phyloP scores from a whole-genome alignment of 2,329 filamentous ascomycete species.

The Pseudogymnoascus sp. region DNA sequence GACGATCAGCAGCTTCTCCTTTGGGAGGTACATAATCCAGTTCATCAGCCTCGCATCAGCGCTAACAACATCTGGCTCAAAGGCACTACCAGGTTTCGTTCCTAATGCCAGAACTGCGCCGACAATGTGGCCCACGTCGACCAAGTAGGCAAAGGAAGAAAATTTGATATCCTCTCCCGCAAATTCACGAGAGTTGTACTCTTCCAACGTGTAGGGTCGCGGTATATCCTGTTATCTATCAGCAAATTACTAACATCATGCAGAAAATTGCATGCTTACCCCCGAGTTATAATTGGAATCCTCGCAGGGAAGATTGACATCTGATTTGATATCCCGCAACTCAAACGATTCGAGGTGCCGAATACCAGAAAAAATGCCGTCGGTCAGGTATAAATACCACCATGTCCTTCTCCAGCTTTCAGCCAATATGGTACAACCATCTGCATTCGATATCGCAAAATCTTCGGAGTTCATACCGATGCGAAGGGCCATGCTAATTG shows the following conservation, averaged over 20 bases:
- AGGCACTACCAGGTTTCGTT: conserved; percentile 20
- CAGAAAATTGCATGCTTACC: conserved; percentile 25
- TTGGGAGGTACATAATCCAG: conserved; percentile 33
- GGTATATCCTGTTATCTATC: conserved; percentile 29
- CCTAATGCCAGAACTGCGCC: conserved; percentile 28
- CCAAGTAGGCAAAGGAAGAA: conserved; percentile 34
- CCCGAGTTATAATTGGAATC: conserved; percentile 35
- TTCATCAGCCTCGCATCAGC: conserved; percentile 33
- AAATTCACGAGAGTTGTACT: conserved; percentile 32
- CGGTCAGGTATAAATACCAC: conserved; percentile 33
- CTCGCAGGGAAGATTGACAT: conserved; percentile 35
- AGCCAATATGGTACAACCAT: conserved; percentile 30
- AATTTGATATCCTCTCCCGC: conserved; percentile 30
- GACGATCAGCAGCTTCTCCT: conserved; percentile 34
- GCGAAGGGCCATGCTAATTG: conserved; percentile 9
- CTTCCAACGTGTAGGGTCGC: conserved; percentile 27
- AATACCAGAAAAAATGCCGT: conserved; percentile 20
- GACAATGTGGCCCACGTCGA: conserved; percentile 32
- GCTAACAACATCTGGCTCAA: conserved; percentile 26
- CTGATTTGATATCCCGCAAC: conserved; percentile 26
- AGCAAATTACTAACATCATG: conserved; percentile 11
- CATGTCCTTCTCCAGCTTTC: conserved; percentile 37
- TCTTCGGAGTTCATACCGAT: conserved; percentile 11
- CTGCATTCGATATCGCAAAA: conserved; percentile 18
- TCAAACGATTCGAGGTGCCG: conserved; percentile 22